phyloP scores from a whole-genome alignment of 2,329 filamentous ascomycete species.

The Torrubiellomyces zombiae region DNA sequence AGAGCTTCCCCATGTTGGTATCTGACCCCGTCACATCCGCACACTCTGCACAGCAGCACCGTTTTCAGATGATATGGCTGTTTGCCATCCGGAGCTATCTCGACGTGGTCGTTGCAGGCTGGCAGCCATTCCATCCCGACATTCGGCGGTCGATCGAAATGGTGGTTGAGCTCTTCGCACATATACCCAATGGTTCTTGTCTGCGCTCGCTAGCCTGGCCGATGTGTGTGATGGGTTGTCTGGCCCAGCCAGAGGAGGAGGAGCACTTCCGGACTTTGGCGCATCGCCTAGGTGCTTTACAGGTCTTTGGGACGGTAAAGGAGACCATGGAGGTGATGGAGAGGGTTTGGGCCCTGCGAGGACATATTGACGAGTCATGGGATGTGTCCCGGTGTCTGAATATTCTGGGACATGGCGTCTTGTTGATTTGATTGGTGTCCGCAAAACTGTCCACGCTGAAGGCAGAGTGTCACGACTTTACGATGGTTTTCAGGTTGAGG shows the following conservation, averaged over 20 bases:
- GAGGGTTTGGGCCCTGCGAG: constrained; percentile 24
- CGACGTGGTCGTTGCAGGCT: constrained; percentile 30
- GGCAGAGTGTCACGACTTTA: no score
- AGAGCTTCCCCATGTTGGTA: constrained; percentile 4
- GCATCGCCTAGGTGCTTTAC: constrained; percentile 21
- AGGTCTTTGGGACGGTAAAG: constrained; percentile 27
- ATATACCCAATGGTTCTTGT: constrained; percentile 13
- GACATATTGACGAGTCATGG: constrained; percentile 24
- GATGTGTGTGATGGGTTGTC: constrained; percentile 24
- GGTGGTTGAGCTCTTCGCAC: constrained; percentile 17
- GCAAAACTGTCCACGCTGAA: no score
- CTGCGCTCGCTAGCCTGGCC: constrained; percentile 23
- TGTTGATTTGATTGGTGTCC: constrained; percentile 23
- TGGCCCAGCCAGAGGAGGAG: constrained; percentile 22
- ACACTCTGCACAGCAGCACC: constrained; percentile 9
- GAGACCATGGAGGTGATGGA: constrained; percentile 29
- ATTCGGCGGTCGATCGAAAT: constrained; percentile 17
- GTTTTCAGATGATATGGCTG: constrained; percentile 27
- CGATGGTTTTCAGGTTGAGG: no score
- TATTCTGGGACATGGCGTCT: constrained; percentile 20
- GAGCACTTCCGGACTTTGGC: constrained; percentile 24
- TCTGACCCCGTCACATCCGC: constrained; percentile 6
- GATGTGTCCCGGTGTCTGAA: constrained; percentile 26
- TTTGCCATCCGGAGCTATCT: constrained; percentile 31
- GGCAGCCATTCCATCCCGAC: constrained; percentile 29